Conservation (phyloP, 192 early-diverging fungal species). For the Obelidium mucronatum region DNA sequence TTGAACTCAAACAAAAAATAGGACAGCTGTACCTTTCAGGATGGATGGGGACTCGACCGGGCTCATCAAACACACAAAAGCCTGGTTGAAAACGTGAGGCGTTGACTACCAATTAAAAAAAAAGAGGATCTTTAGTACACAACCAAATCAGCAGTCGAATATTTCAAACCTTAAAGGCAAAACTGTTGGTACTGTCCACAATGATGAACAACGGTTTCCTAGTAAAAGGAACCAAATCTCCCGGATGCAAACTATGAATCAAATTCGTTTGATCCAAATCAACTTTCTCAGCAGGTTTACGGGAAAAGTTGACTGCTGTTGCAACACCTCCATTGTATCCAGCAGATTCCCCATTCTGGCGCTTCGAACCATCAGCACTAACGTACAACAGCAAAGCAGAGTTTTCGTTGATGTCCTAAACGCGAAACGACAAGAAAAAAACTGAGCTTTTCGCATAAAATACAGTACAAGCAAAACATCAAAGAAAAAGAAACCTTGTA, state of each 20-base stretch:
- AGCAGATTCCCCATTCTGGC: constrained; percentile 2
- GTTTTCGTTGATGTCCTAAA: constrained; percentile 86
- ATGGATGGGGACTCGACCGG: constrained; percentile 84
- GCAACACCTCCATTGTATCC: constrained; percentile 80
- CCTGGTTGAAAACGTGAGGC: constrained; percentile 86
- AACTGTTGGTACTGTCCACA: constrained; percentile 90
- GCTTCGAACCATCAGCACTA: constrained; percentile 84
- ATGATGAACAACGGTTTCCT: constrained; percentile 94
- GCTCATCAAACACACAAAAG: constrained; percentile 88
- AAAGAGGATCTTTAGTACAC: too few species aligned
- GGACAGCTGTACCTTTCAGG: constrained; percentile 69
- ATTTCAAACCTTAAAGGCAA: constrained; percentile 81
- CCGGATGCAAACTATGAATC: constrained; percentile 84
- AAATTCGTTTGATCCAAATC: constrained; percentile 59
- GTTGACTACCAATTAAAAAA: constrained; percentile 59
- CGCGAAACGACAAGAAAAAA: background rate
- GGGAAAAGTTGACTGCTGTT: constrained; percentile 66
- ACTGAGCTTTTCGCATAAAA: background rate
- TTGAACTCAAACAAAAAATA: background rate
- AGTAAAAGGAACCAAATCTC: constrained; percentile 92
- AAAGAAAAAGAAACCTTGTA: constrained; percentile 72
- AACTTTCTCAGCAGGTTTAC: constrained; percentile 68
- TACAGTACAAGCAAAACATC: background rate
- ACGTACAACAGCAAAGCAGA: constrained; percentile 88
- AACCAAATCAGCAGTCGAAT: background rate